Base-by-base conservation (phyloP, 1,284 basidiomycete genomes). In the Cystobasidium pallidum region DNA sequence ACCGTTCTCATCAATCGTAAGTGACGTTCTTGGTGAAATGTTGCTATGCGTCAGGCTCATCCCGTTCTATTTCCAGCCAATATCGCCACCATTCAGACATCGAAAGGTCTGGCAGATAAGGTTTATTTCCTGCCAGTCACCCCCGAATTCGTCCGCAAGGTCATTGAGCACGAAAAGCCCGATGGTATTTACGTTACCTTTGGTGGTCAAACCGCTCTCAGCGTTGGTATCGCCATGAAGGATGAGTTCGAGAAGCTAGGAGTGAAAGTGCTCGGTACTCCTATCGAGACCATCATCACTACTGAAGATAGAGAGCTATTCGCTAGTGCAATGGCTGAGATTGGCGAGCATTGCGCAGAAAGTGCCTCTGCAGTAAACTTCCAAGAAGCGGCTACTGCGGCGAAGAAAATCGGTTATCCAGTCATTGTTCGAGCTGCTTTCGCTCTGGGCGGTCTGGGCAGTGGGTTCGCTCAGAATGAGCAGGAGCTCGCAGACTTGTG, bases 171-270 rank as follows among this genome's bases (percentile, higher is more conserved):
- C 83, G 95, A 99, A 86, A 91, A 93, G 79, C 95, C 95, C 0
- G 95, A 99, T 79, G 95, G 96, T 74, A 98, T 99, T 80, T 98
- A 98, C 82, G 92, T 94, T 76, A 98, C 95, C 0, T 99, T 99
- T 77, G 95, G 95, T 80, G 95, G 95, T 49, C 95, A 99, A 84
- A 99, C 95, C 3, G 96, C 96, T 4, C 85, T 99, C 73, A 94
- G 91, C 78, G 95, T 99, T 71, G 95, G 96, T 78, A 92, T 99
- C 84, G 90, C 92, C 83, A 89, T 99, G 82, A 95, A 95, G 84
- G 92, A 97, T 81, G 94, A 97, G 82, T 95, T 99, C 78, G 88
- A 85, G 66, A 85, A 82, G 57, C 85, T 94, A 43, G 95, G 95
- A 39, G 92, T 94, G 76, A 87, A 90, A 81, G 94, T 99, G 0